phyloP scores from a whole-genome alignment of 2,329 filamentous ascomycete genomes.

The Botrytis hyacinthi region DNA sequence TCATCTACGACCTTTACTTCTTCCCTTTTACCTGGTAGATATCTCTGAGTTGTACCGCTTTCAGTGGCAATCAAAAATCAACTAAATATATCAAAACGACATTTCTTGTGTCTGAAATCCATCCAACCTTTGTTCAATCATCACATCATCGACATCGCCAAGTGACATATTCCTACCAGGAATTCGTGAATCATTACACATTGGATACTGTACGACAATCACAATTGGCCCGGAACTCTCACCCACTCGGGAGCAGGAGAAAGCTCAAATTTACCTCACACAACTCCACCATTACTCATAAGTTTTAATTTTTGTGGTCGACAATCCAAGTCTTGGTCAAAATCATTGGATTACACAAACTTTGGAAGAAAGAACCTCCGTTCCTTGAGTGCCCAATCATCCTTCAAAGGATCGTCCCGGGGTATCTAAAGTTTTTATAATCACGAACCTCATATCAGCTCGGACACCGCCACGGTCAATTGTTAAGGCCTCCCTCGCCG shows the following conservation, averaged over 20 bases:
- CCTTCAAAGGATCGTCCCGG: conserved; percentile 14
- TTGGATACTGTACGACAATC: conserved; percentile 11
- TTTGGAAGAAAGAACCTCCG: neutral
- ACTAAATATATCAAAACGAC: neutral
- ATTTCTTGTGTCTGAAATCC: conserved; percentile 17
- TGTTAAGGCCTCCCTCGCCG: conserved; percentile 9
- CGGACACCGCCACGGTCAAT: conserved; percentile 10
- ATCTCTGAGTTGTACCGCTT: neutral
- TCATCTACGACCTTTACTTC: neutral
- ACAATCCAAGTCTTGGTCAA: neutral
- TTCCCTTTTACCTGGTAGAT: neutral
- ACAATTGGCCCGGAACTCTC: conserved; percentile 2
- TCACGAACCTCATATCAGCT: conserved; percentile 11
- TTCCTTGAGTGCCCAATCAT: conserved; percentile 15
- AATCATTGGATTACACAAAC: neutral
- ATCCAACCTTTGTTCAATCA: neutral
- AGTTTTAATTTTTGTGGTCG: neutral
- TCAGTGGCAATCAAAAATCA: neutral
- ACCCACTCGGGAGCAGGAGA: conserved; percentile 4
- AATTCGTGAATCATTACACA: conserved; percentile 13
- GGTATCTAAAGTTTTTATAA: neutral
- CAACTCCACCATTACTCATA: neutral
- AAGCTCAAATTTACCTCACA: neutral
- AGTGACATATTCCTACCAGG: neutral
- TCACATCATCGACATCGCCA: conserved; percentile 9